phyloP scores from a whole-genome alignment of 495 filamentous ascomycete species.

The Hypoxylon trugodes region DNA sequence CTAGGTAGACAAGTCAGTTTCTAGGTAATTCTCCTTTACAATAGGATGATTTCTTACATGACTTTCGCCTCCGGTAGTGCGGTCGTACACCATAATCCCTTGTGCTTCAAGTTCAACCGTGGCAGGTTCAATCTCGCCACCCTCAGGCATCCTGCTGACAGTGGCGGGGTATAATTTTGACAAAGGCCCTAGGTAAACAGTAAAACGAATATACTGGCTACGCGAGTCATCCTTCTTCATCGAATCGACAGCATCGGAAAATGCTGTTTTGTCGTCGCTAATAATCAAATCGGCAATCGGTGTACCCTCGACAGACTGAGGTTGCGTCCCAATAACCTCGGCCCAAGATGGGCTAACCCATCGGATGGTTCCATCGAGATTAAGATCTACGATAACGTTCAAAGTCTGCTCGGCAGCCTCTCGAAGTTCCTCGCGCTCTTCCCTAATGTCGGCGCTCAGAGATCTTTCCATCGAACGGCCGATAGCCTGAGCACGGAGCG shows the following conservation, averaged over 20 bases:
- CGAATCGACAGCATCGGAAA: conserved; percentile 80
- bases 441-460: conserved; percentile 63
- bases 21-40: conserved; percentile 1
- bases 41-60: conserved; percentile 70
- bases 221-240: conserved; percentile 93
- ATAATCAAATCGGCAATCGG: conserved; percentile 83
- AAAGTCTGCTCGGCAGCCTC: conserved; percentile 95
- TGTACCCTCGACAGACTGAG: conserved; percentile 76
- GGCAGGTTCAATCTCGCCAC: conserved; percentile 55
- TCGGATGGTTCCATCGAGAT: conserved; percentile 83
- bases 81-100: conserved; percentile 97
- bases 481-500: conserved; percentile 57
- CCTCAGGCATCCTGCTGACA: conserved; percentile 55
- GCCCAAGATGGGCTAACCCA: conserved; percentile 99
- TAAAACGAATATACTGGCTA: conserved; percentile 90
- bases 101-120: conserved; percentile 88
- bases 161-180: conserved; percentile 69
- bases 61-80: conserved; percentile 82
- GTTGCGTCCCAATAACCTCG: conserved; percentile 84
- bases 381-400: conserved; percentile 94
- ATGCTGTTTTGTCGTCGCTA: conserved; percentile 75
- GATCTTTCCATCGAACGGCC: conserved; percentile 60
- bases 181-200: conserved; percentile 75
- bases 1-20: conserved; percentile 60
- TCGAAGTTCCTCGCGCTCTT: conserved; percentile 89